Percentiles rank a stretch among this genome's conserved stretches.
These are phyloP conservation scores for Hymenoscyphus albidus DNA, from an alignment of 2,329 filamentous ascomycete species.

Conservation along the genomic window DNA sequence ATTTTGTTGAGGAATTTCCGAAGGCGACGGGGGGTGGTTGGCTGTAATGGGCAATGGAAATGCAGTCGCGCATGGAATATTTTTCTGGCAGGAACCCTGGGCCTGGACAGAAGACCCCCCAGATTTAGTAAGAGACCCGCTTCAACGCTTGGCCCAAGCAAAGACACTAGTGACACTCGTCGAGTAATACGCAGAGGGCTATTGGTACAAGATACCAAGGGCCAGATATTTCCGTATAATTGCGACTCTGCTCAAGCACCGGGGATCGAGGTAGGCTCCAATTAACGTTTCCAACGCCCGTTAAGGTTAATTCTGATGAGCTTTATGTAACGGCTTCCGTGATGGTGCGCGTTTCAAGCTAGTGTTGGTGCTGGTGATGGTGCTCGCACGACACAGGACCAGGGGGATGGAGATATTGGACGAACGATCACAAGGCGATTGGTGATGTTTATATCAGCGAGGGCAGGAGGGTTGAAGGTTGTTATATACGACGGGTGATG, in stretches of 20 bases:
- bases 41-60: background rate
- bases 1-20: background rate
- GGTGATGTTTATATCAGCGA: background rate
- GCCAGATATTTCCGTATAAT: background rate
- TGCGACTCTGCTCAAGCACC: background rate
- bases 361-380: background rate
- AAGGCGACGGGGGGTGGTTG: background rate
- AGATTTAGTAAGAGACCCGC: background rate
- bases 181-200: too few relatives aligned
- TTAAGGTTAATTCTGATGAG: background rate
- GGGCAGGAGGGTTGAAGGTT: background rate
- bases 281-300: background rate
- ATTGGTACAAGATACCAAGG: background rate
- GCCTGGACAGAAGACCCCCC: background rate
- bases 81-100: background rate
- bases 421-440: background rate
- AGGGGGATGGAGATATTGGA: background rate
- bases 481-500: background rate
- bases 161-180: background rate
- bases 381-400: background rate
- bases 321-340: background rate
- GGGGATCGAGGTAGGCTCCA: background rate
- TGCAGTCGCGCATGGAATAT: background rate
- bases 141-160: background rate
- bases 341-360: background rate